Evolutionary conservation across 2,329 filamentous ascomycete species (phyloP), one percentile per base, ranked within the genome.

Genomic region (Penicillium rolfsii): DNA sequence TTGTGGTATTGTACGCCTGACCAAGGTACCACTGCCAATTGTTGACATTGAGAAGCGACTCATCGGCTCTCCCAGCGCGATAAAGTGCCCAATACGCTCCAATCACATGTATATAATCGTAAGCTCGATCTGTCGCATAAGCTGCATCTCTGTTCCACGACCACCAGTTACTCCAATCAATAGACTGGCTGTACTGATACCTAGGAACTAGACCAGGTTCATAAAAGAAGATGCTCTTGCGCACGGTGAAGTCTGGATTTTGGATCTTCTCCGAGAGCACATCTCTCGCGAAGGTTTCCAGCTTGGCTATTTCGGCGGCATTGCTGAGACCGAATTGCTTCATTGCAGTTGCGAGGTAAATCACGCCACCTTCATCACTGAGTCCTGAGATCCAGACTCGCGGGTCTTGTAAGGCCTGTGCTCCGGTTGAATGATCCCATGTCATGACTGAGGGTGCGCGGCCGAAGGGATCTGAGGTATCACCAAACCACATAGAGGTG

Each of bases 321-420:
- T 79, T 71, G 0, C 85, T 84, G 36, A 83, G 82, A 6, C 81
- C 70, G 1, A 79, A 77, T 59, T 86, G 82, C 71, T 88, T 87
- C 74, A 85, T 80, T 1, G 80, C 74, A 0, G 83, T 82, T 0
- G 85, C 83, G 0, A 87, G 78, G 62, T 82, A 87, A 0, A 84
- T 81, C 1, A 83, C 82, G 1, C 85, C 85, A 0, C 78, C 85
- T 72, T 88, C 85, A 59, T 87, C 85, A 58, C 84, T 86, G 0
- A 88, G 76, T 0, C 85, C 85, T 0, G 85, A 80, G 4, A 87
- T 82, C 85, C 85, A 87, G 6, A 81, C 84, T 1, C 85, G 79
- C 0, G 57, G 54, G 4, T 79, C 71, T 80, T 84, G 68, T 74
- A 82, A 60, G 9, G 79, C 76, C n/a, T 73, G 70, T 7, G 66